Evolutionary conservation across 2,329 filamentous ascomycete genomes (phyloP), one percentile per base, ranked within the genome.

Genomic region (Cytospora mali): DNA sequence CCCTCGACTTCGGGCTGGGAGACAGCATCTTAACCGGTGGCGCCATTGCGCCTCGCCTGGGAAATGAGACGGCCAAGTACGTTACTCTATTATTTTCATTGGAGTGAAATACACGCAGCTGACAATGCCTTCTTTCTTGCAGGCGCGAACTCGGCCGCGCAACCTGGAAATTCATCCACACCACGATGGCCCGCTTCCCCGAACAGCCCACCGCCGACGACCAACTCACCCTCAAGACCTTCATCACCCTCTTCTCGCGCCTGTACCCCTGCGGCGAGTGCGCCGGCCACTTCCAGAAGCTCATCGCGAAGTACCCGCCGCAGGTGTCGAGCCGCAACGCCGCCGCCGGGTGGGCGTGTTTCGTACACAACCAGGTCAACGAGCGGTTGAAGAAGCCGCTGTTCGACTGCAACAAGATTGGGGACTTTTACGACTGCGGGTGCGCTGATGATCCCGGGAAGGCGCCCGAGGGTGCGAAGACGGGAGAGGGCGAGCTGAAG

Each of bases 21-120:
- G 74, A 77, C 28, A 75, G 75, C 50, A 75, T 89, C 21, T 79
- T 92, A 25, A 80, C 82, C 21, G 90, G 90, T 61, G 86, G 86
- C 61, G 88, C 87, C 4, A 94, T 93, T 70, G 91, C 91, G 56
- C 88, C 90, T 1, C 93, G 92, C 76, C 79, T 95, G 58, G 91
- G 91, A 71, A 95, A 95, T 76, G 90, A 89, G 64, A 95, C 91
- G 7, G 80, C 86, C 59, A 95, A 94, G 88, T 89, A 79, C 46
- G 58, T 51, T 25, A 4, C 5, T 9, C 6, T 7, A 4, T 10
- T 27, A 21, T 42, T 49, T 55, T 58, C 62, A 69, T 63, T 67
- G 62, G 51, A 14, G 28, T 33, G 29, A 29, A 39, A 11, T 21
- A 6, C 6, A 21, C 14, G 25, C 18, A 9, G 59, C 51, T 42